A percentile compares a stretch with the other conserved stretches of the same genome.
Conservation (phyloP, 768 basidiomycete genomes). For the Pisolithus orientalis region DNA sequence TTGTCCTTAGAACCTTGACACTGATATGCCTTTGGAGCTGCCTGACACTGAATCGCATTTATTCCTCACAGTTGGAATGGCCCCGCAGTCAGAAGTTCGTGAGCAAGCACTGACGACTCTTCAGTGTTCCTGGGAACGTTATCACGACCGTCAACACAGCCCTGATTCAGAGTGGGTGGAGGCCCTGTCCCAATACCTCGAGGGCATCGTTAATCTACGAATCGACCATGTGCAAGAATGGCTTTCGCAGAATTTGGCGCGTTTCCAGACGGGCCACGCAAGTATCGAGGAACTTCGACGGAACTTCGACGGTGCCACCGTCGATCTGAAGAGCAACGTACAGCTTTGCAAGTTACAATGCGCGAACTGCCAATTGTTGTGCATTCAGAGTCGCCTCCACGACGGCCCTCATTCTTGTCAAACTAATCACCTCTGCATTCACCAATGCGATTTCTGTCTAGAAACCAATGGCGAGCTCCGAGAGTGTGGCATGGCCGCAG, state of each 20-base stretch:
- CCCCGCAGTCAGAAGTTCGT: slow-evolving; percentile 1
- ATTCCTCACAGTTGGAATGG: slow-evolving; percentile 12
- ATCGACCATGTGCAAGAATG: slow-evolving; percentile 40
- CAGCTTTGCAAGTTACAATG: slow-evolving; percentile 45
- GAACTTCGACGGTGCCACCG: slow-evolving; percentile 31
- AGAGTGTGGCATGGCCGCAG: slow-evolving; percentile 39
- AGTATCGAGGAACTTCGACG: slow-evolving; percentile 37
- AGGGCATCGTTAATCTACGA: slow-evolving; percentile 32
- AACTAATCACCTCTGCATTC: slow-evolving; percentile 38
- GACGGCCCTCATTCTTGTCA: slow-evolving; percentile 39
- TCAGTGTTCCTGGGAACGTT: slow-evolving; percentile 21
- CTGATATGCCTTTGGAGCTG: slow-evolving; percentile 29
- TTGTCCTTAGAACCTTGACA: slow-evolving; percentile 40
- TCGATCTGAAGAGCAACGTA: slow-evolving; percentile 38
- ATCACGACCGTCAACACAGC: slow-evolving; percentile 18
- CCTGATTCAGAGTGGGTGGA: slow-evolving; percentile 34
- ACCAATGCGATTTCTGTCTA: slow-evolving; percentile 33
- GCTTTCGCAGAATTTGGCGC: slow-evolving; percentile 37
- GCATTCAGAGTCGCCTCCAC: slow-evolving; percentile 39
- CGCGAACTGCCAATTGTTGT: slow-evolving; percentile 37
- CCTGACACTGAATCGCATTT: slow-evolving; percentile 29
- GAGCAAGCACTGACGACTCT: slow-evolving; percentile 7
- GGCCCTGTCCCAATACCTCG: slow-evolving; percentile 30
- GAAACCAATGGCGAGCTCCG: slow-evolving; percentile 25
- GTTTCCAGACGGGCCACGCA: slow-evolving; percentile 38